Conservation (phyloP, 768 basidiomycete genomes). For the Amanita pseudoporphyria region DNA sequence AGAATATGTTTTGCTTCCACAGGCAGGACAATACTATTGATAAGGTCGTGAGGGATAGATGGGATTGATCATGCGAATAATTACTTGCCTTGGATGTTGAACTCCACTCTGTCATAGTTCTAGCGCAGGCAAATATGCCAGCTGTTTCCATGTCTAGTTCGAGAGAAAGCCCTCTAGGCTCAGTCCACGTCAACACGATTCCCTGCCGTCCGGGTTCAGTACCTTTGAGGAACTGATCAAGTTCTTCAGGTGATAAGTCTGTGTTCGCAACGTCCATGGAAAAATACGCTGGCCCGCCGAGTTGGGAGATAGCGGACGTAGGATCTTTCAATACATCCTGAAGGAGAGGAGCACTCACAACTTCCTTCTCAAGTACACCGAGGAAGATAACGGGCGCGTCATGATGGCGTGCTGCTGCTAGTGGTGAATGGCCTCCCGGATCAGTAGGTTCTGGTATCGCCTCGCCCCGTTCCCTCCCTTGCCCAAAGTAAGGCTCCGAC, state of each 20-base stretch:
- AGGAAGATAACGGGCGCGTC: conserved; percentile 66
- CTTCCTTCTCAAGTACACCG: conserved; percentile 57
- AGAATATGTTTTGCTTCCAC: conserved; percentile 72
- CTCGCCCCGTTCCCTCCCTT: conserved; percentile 42
- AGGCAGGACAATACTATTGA: conserved; percentile 77
- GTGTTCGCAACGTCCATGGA: conserved; percentile 62
- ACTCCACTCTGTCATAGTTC: conserved; percentile 92
- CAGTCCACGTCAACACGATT: conserved; percentile 44
- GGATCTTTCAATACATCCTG: conserved; percentile 58
- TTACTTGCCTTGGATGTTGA: conserved; percentile 63
- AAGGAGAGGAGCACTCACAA: conserved; percentile 41
- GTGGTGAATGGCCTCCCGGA: conserved; percentile 11
- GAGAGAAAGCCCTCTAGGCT: conserved; percentile 50
- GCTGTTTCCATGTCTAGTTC: conserved; percentile 56
- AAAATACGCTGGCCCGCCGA: conserved; percentile 83
- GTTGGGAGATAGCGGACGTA: conserved; percentile 39
- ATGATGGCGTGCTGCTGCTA: conserved; percentile 49
- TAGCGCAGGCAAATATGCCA: conserved; percentile 66
- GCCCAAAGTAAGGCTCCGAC: conserved; percentile 58
- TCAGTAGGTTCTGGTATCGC: conserved; percentile 21
- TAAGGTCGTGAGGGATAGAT: not conserved
- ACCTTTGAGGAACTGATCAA: conserved; percentile 31
- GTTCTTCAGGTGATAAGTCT: conserved; percentile 21
- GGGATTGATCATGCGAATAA: not conserved
- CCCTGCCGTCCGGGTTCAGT: conserved; percentile 30